Evolutionary conservation across 352 stramenopile species (phyloP).

Genomic region (Phytophthora capsici): DNA sequence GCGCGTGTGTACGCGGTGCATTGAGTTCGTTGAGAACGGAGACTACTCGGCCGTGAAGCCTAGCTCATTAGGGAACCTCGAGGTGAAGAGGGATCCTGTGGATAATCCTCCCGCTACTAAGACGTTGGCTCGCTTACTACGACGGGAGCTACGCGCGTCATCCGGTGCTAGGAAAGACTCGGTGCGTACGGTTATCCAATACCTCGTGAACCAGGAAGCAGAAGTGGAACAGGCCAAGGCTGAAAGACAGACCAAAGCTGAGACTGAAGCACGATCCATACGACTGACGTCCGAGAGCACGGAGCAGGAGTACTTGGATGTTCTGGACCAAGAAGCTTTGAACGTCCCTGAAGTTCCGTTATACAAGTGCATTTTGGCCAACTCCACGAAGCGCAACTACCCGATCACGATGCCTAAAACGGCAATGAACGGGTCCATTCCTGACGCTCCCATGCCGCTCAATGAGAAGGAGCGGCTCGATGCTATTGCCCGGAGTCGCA

Average conservation of each 20-base stretch:
- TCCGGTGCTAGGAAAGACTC: slow-evolving; percentile 36
- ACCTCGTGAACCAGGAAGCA: slow-evolving; percentile 42
- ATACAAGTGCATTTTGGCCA: slow-evolving; percentile 50
- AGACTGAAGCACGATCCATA: slow-evolving; percentile 9
- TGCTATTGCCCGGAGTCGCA: slow-evolving; percentile 44
- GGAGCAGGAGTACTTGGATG: slow-evolving; percentile 34
- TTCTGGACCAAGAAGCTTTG: slow-evolving; percentile 14
- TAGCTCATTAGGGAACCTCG: slow-evolving; percentile 15
- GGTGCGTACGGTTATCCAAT: slow-evolving; percentile 59
- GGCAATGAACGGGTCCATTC: slow-evolving; percentile 28
- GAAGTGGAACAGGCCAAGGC: slow-evolving; percentile 17
- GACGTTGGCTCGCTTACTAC: slow-evolving; percentile 31
- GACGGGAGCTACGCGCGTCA: slow-evolving; percentile 26
- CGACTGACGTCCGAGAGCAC: slow-evolving; percentile 24
- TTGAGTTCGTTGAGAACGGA: slow-evolving; percentile 56
- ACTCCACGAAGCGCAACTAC: slow-evolving; percentile 48
- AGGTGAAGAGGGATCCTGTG: slow-evolving; percentile 27
- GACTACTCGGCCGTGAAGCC: slow-evolving; percentile 44
- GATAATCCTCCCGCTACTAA: slow-evolving; percentile 20
- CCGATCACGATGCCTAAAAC: slow-evolving; percentile 34
- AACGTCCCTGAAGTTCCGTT: slow-evolving; percentile 31
- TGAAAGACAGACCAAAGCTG: slow-evolving; percentile 4
- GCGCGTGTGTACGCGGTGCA: slow-evolving; percentile 51
- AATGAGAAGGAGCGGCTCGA: slow-evolving; percentile 55
- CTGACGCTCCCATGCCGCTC: slow-evolving; percentile 36